A percentile compares a stretch with the other conserved stretches of the same genome.
Conservation (phyloP, 208 protist species). For the Trypanosoma brucei region DNA sequence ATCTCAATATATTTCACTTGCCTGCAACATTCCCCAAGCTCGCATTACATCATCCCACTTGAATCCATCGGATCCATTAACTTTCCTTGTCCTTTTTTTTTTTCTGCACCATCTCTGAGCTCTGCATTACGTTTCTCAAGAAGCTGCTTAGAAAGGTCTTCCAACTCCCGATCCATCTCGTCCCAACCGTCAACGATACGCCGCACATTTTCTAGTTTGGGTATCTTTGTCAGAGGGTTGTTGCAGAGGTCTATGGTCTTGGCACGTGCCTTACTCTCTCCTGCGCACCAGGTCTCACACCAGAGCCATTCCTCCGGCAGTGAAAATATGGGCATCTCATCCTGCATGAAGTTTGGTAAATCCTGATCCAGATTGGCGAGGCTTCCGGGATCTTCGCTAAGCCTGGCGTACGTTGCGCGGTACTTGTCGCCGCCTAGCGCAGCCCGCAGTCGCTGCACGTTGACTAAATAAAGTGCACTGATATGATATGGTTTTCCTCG, state of each 20-base stretch:
- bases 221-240: conserved; percentile 95
- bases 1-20: too few relatives aligned
- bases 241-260: conserved; percentile 98
- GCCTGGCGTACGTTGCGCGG: conserved; percentile 84
- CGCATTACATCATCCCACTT: too few relatives aligned
- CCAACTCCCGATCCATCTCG: conserved; percentile 74
- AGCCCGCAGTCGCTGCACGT: conserved; percentile 88
- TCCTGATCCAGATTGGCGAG: conserved; percentile 93
- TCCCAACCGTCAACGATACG: conserved; percentile 91
- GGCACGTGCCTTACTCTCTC: conserved; percentile 85
- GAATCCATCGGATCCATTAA: too few relatives aligned
- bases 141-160: conserved; percentile 28
- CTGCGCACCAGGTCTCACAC: conserved; percentile 98
- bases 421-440: conserved; percentile 91
- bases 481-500: conserved; percentile 96
- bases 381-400: conserved; percentile 90
- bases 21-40: too few relatives aligned
- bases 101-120: not conserved
- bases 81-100: not conserved
- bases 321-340: conserved; percentile 92
- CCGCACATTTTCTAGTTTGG: conserved; percentile 92
- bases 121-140: conserved; percentile 5
- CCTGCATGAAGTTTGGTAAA: conserved; percentile 95
- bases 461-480: conserved; percentile 96
- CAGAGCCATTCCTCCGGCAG: conserved; percentile 98